Percentiles rank a stretch among this genome's conserved stretches.
Conservation (phyloP, 2,329 filamentous ascomycete genomes). For the Aspergillus brasiliensis region DNA sequence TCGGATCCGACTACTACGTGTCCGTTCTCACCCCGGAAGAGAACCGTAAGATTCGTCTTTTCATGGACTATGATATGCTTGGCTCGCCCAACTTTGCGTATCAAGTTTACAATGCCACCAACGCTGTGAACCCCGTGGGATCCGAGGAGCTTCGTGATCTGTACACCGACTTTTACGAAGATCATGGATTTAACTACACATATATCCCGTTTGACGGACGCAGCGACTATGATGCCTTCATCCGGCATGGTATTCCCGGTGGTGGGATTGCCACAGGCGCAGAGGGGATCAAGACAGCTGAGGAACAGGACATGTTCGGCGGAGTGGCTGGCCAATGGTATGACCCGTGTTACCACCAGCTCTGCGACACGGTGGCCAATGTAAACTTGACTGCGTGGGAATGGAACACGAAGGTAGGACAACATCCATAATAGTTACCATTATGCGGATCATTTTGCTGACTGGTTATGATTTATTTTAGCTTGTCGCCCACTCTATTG, state of each 20-base stretch:
- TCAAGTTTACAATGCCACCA: conserved; percentile 58
- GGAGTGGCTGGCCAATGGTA: conserved; percentile 62
- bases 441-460: not conserved
- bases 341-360: conserved; percentile 59
- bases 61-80: conserved; percentile 74
- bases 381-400: conserved; percentile 57
- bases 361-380: conserved; percentile 56
- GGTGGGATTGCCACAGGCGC: conserved; percentile 78
- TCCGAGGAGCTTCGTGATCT: conserved; percentile 69
- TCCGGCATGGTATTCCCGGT: conserved; percentile 69
- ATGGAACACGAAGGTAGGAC: conserved; percentile 53
- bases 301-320: conserved; percentile 68
- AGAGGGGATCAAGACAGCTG: conserved; percentile 71
- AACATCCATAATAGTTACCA: not conserved
- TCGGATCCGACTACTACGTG: conserved; percentile 62
- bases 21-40: conserved; percentile 50
- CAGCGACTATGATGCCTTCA: conserved; percentile 78
- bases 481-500: conserved; percentile 70
- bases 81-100: conserved; percentile 61
- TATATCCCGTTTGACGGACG: conserved; percentile 76
- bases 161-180: conserved; percentile 67
- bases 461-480: conserved; percentile 6
- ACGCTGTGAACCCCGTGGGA: conserved; percentile 58
- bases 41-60: conserved; percentile 62
- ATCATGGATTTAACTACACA: conserved; percentile 66